Base-by-base conservation (phyloP, 257 asterid genomes). In the Voacanga thouarsii region DNA sequence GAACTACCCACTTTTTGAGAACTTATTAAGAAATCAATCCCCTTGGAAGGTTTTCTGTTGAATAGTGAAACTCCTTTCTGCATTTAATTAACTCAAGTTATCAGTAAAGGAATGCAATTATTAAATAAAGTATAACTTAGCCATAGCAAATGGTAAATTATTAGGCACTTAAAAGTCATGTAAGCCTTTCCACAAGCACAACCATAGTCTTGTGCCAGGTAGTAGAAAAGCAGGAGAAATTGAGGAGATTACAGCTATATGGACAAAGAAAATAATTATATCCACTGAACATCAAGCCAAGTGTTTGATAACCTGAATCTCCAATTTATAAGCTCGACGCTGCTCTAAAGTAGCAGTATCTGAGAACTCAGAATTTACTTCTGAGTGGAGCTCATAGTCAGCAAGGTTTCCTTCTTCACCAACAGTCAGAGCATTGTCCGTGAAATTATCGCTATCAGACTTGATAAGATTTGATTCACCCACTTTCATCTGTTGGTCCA, bases 41-140 rank as follows among this genome's bases (percentile, higher is more conserved):
- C 99, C 89, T 93, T 96, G 57, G 99, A 89, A 77, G 98, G 98
- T 81, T 93, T 96, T 84, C 97, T 84, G 77, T 96, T 96, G 91
- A 96, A 96, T 87, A 96, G 83, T 6, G 96, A 92, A 85, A 93
- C 87, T 24, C 98, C 99, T 89, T 93, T 92, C 99, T 96, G 97
- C 97, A 89, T 76, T 82, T 57, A 85, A 85, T 74, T 67, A 78
- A 82, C 77, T 69, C 70, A 75, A 79, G 79, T 61, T 67, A 81
- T 85, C 80, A 88, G 60, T 65, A 28, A 49, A 79, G 49, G 49
- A 77, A 65, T 69, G 45, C 33, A 72, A 72, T 57, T 9, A 75
- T 12, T 43, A 65, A 33, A 33, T 33, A 76, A 57, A 67, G 41
- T 51, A 68, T 56, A 45, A 55, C 2, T 41, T 23, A 37, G 6